Evolutionary conservation across 306 rosid genomes (phyloP), one percentile per base, ranked within the genome.

Genomic region (Ormosia emarginata): DNA sequence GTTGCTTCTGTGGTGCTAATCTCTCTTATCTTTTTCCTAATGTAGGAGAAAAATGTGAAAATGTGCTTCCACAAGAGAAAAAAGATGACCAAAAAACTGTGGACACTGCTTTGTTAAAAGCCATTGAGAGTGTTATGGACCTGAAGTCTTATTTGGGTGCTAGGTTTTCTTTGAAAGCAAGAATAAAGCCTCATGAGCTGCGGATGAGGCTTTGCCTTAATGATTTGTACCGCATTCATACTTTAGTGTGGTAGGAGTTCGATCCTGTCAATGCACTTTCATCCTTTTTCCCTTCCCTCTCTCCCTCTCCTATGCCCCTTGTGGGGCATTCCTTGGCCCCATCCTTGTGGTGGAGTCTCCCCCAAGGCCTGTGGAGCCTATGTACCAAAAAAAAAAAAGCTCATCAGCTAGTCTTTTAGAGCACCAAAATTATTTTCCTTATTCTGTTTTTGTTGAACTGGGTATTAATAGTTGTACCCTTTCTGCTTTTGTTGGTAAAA

Each of bases 171-270:
- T 89, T 90, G 17, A 89, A 81, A 85, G 81, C 90, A 39, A 92
- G 95, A 85, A 84, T 90, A 92, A 92, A 92, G 79, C 97, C 97
- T 0, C 95, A 92, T 63, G 97, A 92, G 69, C n/a, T n/a, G n/a
- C n/a, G n/a, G n/a, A n/a, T n/a, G n/a, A n/a, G n/a, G n/a, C n/a
- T n/a, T n/a, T n/a, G n/a, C n/a, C n/a, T n/a, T n/a, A n/a, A n/a
- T n/a, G n/a, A n/a, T n/a, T n/a, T n/a, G n/a, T n/a, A n/a, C n/a
- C n/a, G n/a, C n/a, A n/a, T n/a, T n/a, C n/a, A n/a, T n/a, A n/a
- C n/a, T n/a, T n/a, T n/a, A n/a, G n/a, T n/a, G n/a, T n/a, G n/a
- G n/a, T n/a, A n/a, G n/a, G n/a, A n/a, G n/a, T n/a, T n/a, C n/a
- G n/a, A n/a, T n/a, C n/a, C n/a, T n/a, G n/a, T n/a, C n/a, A n/a